Evolutionary conservation across 1,284 basidiomycete genomes (phyloP).

Genomic region (Flammula alnicola): DNA sequence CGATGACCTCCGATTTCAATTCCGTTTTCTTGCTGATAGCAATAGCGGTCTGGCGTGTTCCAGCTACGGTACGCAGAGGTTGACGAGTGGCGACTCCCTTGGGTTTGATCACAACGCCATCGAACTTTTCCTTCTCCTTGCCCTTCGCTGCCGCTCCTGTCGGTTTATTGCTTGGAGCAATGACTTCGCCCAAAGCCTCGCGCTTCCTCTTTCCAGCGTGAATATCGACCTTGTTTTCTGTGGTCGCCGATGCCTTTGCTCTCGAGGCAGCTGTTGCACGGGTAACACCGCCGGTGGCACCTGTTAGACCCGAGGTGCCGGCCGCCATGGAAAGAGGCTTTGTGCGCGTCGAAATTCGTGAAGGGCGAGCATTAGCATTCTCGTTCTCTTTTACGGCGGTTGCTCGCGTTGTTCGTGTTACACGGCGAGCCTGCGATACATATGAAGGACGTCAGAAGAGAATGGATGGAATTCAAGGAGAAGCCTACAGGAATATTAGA

Average conservation of each 20-base stretch:
- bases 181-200: conserved; percentile 73
- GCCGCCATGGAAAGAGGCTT: conserved; percentile 47
- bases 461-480: conserved; percentile 12
- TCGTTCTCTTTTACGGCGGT: conserved; percentile 64
- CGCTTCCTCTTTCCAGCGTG: conserved; percentile 72
- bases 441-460: conserved; percentile 32
- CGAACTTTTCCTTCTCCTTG: conserved; percentile 31
- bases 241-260: conserved; percentile 45
- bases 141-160: conserved; percentile 19
- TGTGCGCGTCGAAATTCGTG: conserved; percentile 57
- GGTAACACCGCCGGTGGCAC: conserved; percentile 40
- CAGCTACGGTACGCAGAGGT: conserved; percentile 26
- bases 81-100: conserved; percentile 21
- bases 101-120: conserved; percentile 26
- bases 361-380: conserved; percentile 63
- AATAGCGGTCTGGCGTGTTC: conserved; percentile 23
- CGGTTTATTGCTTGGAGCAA: conserved; percentile 47
- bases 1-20: conserved; percentile 41
- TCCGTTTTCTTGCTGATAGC: conserved; percentile 22
- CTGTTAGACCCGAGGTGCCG: conserved; percentile 30
- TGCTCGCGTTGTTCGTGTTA: conserved; percentile 58
- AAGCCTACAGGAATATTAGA: conserved; percentile 41
- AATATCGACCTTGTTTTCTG: conserved; percentile 40
- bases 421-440: conserved; percentile 58
- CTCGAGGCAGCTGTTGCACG: conserved; percentile 56